Base-by-base conservation (phyloP, 1,284 basidiomycete species). In the Apiotrichum sp. region DNA sequence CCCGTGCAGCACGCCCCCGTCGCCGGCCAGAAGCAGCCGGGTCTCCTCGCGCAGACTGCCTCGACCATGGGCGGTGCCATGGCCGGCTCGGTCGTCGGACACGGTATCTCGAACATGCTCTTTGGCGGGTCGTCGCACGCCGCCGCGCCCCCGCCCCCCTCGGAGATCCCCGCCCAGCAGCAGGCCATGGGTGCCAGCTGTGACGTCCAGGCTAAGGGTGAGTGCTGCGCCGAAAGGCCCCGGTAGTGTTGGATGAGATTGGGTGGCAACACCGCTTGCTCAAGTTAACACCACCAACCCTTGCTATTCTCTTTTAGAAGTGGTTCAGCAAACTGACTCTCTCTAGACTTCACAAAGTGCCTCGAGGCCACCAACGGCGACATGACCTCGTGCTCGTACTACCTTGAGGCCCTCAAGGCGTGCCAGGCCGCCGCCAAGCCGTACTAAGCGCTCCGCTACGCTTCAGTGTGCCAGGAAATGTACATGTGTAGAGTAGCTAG, bases 11-110 rank as follows among this genome's bases (percentile, higher is more conserved):
- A 57, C n/a, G 48, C 41, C 29, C 59, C 57, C 31, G 38, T 48
- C 48, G 54, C 54, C 29, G 64, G 60, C 35, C 22, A 22, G 22
- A 58, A 64, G 42, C 70, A 65, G 56, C 72, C 72, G 9, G 73
- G 71, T 52, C 59, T 74, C 50, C 62, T 76, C 54, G 73, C 73
- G 42, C 66, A 77, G 70, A 80, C 80, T 56, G 80, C 80, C 29
- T 78, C 76, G 11, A 82, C 81, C 46, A 80, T 81, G 57, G 80
- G 80, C 45, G 80, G 81, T 68, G 81, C 79, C 40, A 75, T 81
- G 34, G 73, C 73, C 14, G 75, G 75, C 44, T 80, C 79, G 7
- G 78, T 80, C 49, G 72, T 82, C 46, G 81, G 80, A 36, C 81
- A 82, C 71, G 81, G 80, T 45, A 75, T 82, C 59, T 75, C 70